Percentiles rank a stretch among this genome's conserved stretches.
These are phyloP conservation scores for Trifolium repens DNA, from an alignment of 306 rosid genomes.

Conservation along the genomic window DNA sequence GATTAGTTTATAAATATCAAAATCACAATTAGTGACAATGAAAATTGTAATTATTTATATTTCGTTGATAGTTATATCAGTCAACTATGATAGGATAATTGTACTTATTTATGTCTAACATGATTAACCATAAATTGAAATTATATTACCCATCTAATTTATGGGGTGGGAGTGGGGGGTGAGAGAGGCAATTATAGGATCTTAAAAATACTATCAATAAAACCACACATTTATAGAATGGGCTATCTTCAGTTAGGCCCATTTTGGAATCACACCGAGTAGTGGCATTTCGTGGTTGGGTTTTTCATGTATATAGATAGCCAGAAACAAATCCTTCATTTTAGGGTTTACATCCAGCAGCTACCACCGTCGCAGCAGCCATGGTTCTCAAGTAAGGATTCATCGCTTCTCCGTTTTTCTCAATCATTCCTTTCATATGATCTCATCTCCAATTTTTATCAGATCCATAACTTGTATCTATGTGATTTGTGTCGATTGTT, in stretches of 20 bases:
- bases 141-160: no score
- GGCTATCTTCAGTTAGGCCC: not conserved
- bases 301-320: constrained; percentile 38
- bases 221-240: not conserved
- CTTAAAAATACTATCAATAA: no score
- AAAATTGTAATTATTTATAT: no score
- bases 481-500: not conserved
- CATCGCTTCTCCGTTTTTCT: not conserved
- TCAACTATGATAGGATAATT: no score
- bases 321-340: not conserved
- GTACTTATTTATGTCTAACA: no score
- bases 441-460: not conserved
- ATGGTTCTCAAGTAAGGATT: constrained; percentile 83
- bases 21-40: no score
- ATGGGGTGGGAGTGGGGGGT: no score
- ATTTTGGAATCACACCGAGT: not conserved
- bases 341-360: constrained; percentile 30
- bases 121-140: no score
- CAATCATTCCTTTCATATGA: not conserved
- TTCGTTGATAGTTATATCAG: no score
- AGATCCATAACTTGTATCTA: not conserved
- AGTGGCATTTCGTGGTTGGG: not conserved
- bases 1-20: no score
- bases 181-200: not conserved
- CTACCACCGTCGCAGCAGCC: constrained; percentile 38